Evolutionary conservation across 352 stramenopile species (phyloP).

Genomic region (Globisporangium alternatum): DNA sequence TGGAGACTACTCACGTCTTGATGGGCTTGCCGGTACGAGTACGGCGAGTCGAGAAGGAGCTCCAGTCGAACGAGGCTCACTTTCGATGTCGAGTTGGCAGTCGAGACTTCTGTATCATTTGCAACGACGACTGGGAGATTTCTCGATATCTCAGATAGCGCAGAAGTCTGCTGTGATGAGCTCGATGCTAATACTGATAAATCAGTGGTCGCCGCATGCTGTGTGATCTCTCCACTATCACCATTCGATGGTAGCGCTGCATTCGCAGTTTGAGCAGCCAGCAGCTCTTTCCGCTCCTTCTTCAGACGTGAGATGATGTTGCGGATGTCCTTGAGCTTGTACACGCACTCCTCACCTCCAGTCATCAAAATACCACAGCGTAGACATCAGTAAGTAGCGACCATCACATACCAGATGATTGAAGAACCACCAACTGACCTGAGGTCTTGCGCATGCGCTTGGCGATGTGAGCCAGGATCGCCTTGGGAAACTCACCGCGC

Average conservation of each 20-base stretch:
- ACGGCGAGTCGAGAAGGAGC: constrained; percentile 2
- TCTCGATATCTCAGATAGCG: neutral
- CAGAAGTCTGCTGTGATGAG: neutral
- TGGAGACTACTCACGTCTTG: constrained; percentile 2
- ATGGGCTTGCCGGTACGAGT: constrained; percentile 4
- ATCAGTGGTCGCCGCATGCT: neutral
- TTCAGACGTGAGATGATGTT: constrained; percentile 14
- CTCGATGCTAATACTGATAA: neutral
- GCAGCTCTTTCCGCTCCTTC: constrained; percentile 1
- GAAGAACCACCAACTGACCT: neutral
- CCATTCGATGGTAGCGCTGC: too few species aligned
- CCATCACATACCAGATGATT: neutral
- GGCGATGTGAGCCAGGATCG: constrained; percentile 5
- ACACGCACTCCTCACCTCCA: constrained; percentile 11
- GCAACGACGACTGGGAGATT: neutral
- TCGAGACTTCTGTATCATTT: neutral
- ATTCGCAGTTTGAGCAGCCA: neutral
- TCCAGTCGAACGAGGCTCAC: constrained; percentile 6
- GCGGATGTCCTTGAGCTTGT: constrained; percentile 12
- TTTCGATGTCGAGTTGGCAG: neutral
- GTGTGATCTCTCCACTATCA: neutral
- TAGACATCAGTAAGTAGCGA: neutral
- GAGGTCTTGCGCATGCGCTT: constrained; percentile 7
- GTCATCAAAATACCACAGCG: neutral
- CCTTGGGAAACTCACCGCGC: constrained; percentile 9